phyloP scores from a whole-genome alignment of 768 basidiomycete species.

The Leccinum variicolor region DNA sequence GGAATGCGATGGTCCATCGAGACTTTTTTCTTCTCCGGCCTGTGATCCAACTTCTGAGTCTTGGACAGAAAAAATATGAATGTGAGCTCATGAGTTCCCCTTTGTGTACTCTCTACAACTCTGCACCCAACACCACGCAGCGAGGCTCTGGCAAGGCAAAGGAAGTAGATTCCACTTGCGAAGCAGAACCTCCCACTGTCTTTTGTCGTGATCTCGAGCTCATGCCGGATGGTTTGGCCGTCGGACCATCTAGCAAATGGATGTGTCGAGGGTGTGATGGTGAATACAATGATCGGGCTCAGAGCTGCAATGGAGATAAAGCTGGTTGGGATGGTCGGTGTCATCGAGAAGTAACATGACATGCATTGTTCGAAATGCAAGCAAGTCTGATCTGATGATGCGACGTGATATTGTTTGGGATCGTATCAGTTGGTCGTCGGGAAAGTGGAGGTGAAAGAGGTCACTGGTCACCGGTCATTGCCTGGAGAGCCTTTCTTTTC shows the following conservation, averaged over 20 bases:
- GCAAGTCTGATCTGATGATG: no score
- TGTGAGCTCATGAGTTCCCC: slow-evolving; percentile 59
- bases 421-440: no score
- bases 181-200: slow-evolving; percentile 92
- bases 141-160: slow-evolving; percentile 63
- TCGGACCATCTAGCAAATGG: slow-evolving; percentile 54
- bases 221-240: slow-evolving; percentile 48
- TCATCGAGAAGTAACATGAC: no score
- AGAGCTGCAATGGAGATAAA: no score
- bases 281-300: slow-evolving; percentile 79
- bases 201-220: slow-evolving; percentile 91
- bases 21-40: slow-evolving; percentile 72
- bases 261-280: slow-evolving; percentile 65
- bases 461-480: no score
- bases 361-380: no score
- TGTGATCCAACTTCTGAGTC: slow-evolving; percentile 64
- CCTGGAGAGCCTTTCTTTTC: no score
- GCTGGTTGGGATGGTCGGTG: no score
- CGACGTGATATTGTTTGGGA: no score
- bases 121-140: slow-evolving; percentile 59
- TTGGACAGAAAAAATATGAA: slow-evolving; percentile 26
- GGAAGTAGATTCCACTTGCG: slow-evolving; percentile 59
- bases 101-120: slow-evolving; percentile 69
- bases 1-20: slow-evolving; percentile 94
- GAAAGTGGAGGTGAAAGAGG: no score